A percentile compares a stretch with the other conserved stretches of the same genome.
Conservation (phyloP, 108 stramenopile genomes). For the Schizochytrium sp. region DNA sequence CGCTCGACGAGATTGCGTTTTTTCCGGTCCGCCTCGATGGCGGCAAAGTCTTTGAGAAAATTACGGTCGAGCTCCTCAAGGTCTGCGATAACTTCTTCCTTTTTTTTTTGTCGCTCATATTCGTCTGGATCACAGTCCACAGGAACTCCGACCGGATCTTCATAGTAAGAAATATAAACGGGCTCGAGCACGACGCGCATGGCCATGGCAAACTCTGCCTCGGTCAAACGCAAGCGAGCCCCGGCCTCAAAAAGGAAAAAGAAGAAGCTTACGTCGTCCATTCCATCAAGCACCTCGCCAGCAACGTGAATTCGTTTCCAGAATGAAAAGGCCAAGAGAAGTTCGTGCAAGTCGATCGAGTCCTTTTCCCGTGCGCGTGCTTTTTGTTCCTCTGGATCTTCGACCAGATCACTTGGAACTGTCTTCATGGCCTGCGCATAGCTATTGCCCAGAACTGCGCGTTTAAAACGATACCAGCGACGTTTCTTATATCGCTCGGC, state of each 20-base stretch:
- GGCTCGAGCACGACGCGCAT: background rate
- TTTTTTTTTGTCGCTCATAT: background rate
- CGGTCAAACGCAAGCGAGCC: background rate
- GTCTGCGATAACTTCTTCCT: background rate
- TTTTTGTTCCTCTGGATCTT: background rate
- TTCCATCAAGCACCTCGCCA: background rate
- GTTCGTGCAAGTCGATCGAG: conserved; percentile 1
- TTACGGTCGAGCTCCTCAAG: background rate
- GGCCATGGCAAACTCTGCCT: background rate
- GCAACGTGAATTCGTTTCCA: background rate
- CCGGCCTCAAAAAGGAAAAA: background rate
- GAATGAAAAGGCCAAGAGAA: background rate
- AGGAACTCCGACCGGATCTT: background rate
- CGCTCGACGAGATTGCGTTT: background rate
- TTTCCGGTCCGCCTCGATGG: background rate
- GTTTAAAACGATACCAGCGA: background rate
- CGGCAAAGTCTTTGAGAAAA: background rate
- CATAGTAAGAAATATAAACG: background rate
- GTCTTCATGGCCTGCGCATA: background rate
- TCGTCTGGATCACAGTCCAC: background rate
- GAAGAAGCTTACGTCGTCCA: background rate
- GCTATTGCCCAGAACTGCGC: background rate
- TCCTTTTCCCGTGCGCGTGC: background rate
- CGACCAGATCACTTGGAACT: background rate
- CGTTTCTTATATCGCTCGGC: background rate